Evolutionary conservation across 73 alveolate species (phyloP).

Genomic region (Effrenium voratum): DNA sequence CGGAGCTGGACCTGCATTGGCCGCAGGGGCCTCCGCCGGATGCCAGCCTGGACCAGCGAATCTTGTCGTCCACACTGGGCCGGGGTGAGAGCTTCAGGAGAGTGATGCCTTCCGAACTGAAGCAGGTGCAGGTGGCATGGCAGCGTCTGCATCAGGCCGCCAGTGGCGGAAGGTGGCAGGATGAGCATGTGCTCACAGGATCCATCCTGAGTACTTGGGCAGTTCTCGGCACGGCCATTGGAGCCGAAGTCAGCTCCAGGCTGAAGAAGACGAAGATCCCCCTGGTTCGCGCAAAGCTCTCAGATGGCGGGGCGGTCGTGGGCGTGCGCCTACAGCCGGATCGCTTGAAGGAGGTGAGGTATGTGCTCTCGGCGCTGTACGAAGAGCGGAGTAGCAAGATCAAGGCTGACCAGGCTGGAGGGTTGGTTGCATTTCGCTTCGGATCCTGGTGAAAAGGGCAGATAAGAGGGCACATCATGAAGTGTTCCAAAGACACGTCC

Average conservation of each 20-base stretch:
- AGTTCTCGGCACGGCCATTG: slow-evolving; percentile 83
- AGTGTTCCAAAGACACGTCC: no score
- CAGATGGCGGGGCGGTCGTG: slow-evolving; percentile 73
- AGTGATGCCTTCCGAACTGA: background rate
- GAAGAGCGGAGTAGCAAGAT: slow-evolving; percentile 39
- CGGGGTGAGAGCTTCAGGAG: slow-evolving; percentile 31
- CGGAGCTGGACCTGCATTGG: slow-evolving; percentile 71
- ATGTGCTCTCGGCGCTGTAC: slow-evolving; percentile 60
- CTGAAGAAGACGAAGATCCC: slow-evolving; percentile 48
- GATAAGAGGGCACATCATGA: no score
- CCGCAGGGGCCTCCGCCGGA: slow-evolving; percentile 88
- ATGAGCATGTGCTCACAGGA: slow-evolving; percentile 83
- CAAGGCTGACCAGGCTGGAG: no score
- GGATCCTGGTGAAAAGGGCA: no score
- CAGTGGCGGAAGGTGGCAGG: slow-evolving; percentile 48
- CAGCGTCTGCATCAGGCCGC: slow-evolving; percentile 1
- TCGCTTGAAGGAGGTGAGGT: slow-evolving; percentile 69
- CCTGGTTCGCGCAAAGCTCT: slow-evolving; percentile 60
- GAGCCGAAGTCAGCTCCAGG: slow-evolving; percentile 39
- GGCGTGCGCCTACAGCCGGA: slow-evolving; percentile 81
- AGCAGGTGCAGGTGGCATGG: background rate
- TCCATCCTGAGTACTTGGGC: slow-evolving; percentile 89
- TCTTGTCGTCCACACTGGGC: slow-evolving; percentile 26
- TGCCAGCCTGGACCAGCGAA: slow-evolving; percentile 11
- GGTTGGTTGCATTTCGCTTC: no score